phyloP scores from a whole-genome alignment of 805 yeast genomes.

The Pichia ethanolica region DNA sequence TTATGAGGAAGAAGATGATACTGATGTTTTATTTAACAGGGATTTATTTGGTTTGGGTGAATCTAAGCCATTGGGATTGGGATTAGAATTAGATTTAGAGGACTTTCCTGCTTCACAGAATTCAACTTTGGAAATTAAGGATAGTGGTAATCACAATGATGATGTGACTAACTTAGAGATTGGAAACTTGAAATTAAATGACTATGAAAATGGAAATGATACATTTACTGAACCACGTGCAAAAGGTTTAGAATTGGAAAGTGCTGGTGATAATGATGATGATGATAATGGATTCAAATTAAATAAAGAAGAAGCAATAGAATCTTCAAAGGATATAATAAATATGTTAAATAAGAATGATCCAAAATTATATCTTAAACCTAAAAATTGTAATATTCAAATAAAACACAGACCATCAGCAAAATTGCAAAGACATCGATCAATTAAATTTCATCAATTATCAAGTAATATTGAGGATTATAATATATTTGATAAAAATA shows the following conservation, averaged over 20 bases:
- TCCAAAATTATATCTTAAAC: neutral
- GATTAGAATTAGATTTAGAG: constrained; percentile 6
- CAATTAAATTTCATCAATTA: constrained; percentile 11
- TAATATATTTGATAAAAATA: too few species aligned
- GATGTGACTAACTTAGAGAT: too few species aligned
- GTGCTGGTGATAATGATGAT: neutral
- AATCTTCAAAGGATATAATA: constrained; percentile 1
- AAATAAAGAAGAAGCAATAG: neutral
- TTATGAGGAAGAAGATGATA: constrained; percentile 29
- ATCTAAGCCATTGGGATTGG: neutral
- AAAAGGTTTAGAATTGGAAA: too few species aligned
- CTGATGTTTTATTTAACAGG: constrained; percentile 32
- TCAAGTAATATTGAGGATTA: constrained; percentile 7
- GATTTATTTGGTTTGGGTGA: constrained; percentile 24
- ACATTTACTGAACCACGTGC: too few species aligned
- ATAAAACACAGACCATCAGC: constrained; percentile 2
- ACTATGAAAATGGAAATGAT: neutral
- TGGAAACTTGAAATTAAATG: neutral
- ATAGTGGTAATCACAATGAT: constrained; percentile 1
- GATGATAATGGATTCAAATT: constrained; percentile 1
- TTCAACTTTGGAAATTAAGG: neutral
- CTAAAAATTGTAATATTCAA: neutral
- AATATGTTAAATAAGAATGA: constrained; percentile 4
- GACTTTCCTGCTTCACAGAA: neutral
- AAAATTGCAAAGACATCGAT: neutral